These are phyloP conservation scores for Quercus wislizeni DNA, from an alignment of 306 rosid genomes.

Conservation along the genomic window DNA sequence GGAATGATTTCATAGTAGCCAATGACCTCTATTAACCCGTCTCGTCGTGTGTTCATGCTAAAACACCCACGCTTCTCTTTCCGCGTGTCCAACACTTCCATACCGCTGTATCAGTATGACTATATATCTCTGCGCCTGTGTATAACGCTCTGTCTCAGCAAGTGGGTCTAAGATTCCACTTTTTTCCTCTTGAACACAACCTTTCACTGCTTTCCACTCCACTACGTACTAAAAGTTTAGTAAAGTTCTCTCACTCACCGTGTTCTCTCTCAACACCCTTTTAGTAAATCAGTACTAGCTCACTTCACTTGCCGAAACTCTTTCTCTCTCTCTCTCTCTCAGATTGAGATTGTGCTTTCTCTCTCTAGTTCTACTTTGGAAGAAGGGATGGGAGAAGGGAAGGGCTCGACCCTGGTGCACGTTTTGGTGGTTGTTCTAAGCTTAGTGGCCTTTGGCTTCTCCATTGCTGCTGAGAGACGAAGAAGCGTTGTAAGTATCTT, in stretches of 20 bases:
- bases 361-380: not conserved
- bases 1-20: not conserved
- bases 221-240: not conserved
- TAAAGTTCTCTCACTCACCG: not conserved
- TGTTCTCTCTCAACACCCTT: no score
- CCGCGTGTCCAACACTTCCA: not conserved
- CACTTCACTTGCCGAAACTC: not conserved
- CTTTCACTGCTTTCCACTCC: constrained; percentile 2
- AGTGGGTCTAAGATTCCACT: not conserved
- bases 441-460: constrained; percentile 89
- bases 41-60: not conserved
- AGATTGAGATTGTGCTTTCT: not conserved
- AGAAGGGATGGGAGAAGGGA: constrained; percentile 69
- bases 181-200: not conserved
- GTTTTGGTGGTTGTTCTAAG: constrained; percentile 63
- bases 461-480: constrained; percentile 96
- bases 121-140: not conserved
- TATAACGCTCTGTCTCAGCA: not conserved
- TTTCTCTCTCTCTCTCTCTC: not conserved
- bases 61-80: not conserved
- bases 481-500: constrained; percentile 64
- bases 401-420: constrained; percentile 81
- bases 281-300: no score
- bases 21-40: not conserved
- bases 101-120: no score